phyloP scores from a whole-genome alignment of 495 filamentous ascomycete species.

The Pyrenopolyporus hunteri region DNA sequence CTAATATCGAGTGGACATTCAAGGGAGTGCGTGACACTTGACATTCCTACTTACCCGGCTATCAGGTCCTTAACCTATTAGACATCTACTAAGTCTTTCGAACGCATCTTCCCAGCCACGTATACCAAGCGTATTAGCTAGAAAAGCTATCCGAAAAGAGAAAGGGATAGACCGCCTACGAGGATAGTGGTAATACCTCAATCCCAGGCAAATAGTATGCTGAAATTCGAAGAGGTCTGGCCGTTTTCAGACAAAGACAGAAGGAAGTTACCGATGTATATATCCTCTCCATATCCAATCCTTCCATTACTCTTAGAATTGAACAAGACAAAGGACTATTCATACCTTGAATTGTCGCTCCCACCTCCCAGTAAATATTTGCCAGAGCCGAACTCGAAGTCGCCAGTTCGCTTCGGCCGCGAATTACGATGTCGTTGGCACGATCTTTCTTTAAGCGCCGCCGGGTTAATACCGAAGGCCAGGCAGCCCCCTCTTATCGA shows the following conservation, averaged over 20 bases:
- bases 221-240: neutral
- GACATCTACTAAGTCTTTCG: too few species aligned
- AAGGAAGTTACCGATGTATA: neutral
- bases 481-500: neutral
- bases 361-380: neutral
- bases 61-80: too few species aligned
- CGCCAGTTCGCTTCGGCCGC: neutral
- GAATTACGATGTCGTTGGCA: neutral
- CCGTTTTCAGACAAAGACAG: constrained; percentile 10
- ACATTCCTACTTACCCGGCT: too few species aligned
- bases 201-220: neutral
- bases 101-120: neutral
- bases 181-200: neutral
- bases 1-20: too few species aligned
- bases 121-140: neutral
- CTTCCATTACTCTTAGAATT: neutral
- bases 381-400: neutral
- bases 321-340: constrained; percentile 3
- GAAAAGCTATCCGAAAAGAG: neutral
- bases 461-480: neutral
- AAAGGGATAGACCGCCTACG: neutral
- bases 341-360: neutral
- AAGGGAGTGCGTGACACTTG: neutral
- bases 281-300: neutral
- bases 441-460: neutral